Percentiles rank a stretch among this genome's conserved stretches.
Evolutionary conservation across 768 basidiomycete species (phyloP).

Genomic region (Tylopilus cervinicoccineus): DNA sequence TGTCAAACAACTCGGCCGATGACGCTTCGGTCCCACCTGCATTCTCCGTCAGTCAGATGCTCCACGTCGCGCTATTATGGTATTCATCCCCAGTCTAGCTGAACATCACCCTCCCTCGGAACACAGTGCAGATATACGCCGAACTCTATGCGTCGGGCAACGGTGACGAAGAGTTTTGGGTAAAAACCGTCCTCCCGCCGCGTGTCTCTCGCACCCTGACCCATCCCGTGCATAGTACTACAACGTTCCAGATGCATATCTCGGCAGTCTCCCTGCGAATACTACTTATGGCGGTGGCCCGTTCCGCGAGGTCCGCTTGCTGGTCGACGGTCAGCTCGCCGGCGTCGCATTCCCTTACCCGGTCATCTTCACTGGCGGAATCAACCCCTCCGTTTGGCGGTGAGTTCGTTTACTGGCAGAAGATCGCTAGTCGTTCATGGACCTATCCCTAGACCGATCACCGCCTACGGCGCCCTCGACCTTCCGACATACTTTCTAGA

Average conservation of each 20-base stretch:
- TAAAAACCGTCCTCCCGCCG: slow-evolving; percentile 22
- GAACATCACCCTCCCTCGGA: slow-evolving; percentile 66
- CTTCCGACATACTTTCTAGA: slow-evolving; percentile 77
- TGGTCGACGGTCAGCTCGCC: slow-evolving; percentile 53
- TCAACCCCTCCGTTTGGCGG: slow-evolving; percentile 69
- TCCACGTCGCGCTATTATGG: not conserved
- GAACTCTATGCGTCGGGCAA: slow-evolving; percentile 69
- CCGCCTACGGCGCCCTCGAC: slow-evolving; percentile 73
- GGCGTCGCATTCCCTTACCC: slow-evolving; percentile 57
- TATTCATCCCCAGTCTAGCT: slow-evolving; percentile 35
- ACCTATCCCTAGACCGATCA: slow-evolving; percentile 50
- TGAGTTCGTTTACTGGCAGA: slow-evolving; percentile 24
- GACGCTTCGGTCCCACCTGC: slow-evolving; percentile 73
- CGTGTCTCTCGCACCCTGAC: not conserved
- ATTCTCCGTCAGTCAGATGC: too few species aligned
- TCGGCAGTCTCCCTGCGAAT: slow-evolving; percentile 48
- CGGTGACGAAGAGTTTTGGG: slow-evolving; percentile 75
- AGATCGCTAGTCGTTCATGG: not conserved
- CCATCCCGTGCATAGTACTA: slow-evolving; percentile 46
- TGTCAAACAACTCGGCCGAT: slow-evolving; percentile 59
- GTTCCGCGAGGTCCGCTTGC: slow-evolving; percentile 57
- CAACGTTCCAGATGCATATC: slow-evolving; percentile 59
- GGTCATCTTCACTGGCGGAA: slow-evolving; percentile 71
- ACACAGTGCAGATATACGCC: slow-evolving; percentile 62
- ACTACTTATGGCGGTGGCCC: slow-evolving; percentile 47